Evolutionary conservation across 148 eudicot genomes (phyloP), one percentile per base, ranked within the genome.

Genomic region (Persicaria maculosa): DNA sequence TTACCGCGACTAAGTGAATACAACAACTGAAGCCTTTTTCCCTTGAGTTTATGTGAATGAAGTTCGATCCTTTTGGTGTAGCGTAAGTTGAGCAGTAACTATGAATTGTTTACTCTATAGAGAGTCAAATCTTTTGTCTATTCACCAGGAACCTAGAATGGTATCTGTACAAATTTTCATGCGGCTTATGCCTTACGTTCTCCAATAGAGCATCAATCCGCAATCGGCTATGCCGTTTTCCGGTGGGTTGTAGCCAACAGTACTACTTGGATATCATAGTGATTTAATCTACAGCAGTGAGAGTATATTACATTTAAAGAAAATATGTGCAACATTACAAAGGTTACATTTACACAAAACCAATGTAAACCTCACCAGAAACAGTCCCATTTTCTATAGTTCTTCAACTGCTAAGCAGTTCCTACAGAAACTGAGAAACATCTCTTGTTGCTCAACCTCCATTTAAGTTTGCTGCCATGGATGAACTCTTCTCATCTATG

Each of bases 301-400:
- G 0, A 31, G 68, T 64, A 65, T 43, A 65, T 15, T 65, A 65
- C 70, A 65, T 12, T 10, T 14, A 0, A 65, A 65, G 43, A 6
- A 65, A 7, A 40, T 40, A 43, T 65, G 70, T 65, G 70, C 47
- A 65, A 65, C 9, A 65, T 2, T 64, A 64, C n/a, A 40, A 65
- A 9, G 47, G 9, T 46, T 40, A 65, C 19, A 65, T 65, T 65
- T 40, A 65, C 70, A 65, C 70, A 65, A 65, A 62, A 62, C n/a
- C 47, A 65, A 65, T 65, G 46, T 43, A 40, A 31, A 31, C 70
- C 40, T 14, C 47, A 40, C 11, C 68, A 25, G 68, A 36, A 62
- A 31, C 68, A 36, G 31, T 10, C 45, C 46, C 36, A 11, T 36
- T 31, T 31, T 31, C 40, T 31, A 1, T 1, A 31, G 40, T 31